These are phyloP conservation scores for Circinella minor DNA, from an alignment of 371 early-diverging fungal species.

Conservation along the genomic window DNA sequence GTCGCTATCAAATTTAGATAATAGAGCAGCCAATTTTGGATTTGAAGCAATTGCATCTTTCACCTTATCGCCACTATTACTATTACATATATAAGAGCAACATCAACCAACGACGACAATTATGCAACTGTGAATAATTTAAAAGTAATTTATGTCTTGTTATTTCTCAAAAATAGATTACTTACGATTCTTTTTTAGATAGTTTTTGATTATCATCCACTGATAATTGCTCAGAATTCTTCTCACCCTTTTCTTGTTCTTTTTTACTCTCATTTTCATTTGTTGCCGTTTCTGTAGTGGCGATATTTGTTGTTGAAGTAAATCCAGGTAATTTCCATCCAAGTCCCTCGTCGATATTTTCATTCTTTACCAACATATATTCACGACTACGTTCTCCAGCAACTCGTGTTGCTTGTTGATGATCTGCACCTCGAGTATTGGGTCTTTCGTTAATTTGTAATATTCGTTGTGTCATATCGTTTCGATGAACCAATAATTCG, in stretches of 20 bases:
- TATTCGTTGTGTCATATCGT: constrained; percentile 84
- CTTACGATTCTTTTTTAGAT: too few relatives aligned
- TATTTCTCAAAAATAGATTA: too few relatives aligned
- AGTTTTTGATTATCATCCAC: too few relatives aligned
- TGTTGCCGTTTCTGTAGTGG: background rate
- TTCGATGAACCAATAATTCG: constrained; percentile 80
- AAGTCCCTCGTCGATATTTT: constrained; percentile 61
- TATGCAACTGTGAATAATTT: too few relatives aligned
- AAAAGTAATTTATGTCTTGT: too few relatives aligned
- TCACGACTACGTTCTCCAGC: constrained; percentile 83
- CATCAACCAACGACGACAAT: too few relatives aligned
- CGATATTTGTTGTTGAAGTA: background rate
- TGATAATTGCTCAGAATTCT: too few relatives aligned
- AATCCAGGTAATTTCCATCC: constrained; percentile 72
- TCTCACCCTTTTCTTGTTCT: background rate
- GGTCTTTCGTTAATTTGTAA: constrained; percentile 59
- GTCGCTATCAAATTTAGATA: constrained; percentile 22
- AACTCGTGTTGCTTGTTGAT: constrained; percentile 57
- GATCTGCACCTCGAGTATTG: constrained; percentile 27
- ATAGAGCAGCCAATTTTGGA: constrained; percentile 38
- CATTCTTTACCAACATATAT: constrained; percentile 86
- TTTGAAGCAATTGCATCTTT: constrained; percentile 35
- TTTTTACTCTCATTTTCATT: constrained; percentile 2
- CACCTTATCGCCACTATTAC: constrained; percentile 31
- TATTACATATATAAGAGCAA: background rate